Percentiles rank a stretch among this genome's conserved stretches.
phyloP scores from a whole-genome alignment of 1,284 basidiomycete species.

The Xanthoconium separans region DNA sequence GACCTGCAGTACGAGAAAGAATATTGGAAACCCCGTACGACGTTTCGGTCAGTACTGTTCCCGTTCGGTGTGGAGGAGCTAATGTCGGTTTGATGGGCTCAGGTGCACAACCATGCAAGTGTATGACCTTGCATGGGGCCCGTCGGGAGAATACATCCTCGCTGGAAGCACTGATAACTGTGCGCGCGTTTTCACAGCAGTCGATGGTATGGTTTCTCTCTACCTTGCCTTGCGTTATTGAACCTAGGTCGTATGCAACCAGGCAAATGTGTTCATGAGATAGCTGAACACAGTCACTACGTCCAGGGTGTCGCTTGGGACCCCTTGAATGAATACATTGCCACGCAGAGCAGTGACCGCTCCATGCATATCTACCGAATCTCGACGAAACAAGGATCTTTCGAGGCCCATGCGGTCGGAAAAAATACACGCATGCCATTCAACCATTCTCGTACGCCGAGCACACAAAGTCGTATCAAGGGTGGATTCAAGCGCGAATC shows the following conservation, averaged over 20 bases:
- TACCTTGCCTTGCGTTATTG: slow-evolving; percentile 1
- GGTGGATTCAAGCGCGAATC: slow-evolving; percentile 65
- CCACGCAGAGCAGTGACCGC: slow-evolving; percentile 91
- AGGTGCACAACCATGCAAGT: slow-evolving; percentile 91
- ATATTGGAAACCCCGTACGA: slow-evolving; percentile 90
- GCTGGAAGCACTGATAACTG: slow-evolving; percentile 97
- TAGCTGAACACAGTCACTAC: slow-evolving; percentile 90
- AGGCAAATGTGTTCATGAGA: slow-evolving; percentile 82
- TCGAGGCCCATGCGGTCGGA: slow-evolving; percentile 84
- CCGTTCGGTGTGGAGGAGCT: neutral
- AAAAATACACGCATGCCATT: slow-evolving; percentile 76
- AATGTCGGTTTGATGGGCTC: slow-evolving; percentile 1
- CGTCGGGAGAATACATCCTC: slow-evolving; percentile 90
- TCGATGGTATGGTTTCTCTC: slow-evolving; percentile 56
- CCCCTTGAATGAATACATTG: slow-evolving; percentile 91
- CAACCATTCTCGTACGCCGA: slow-evolving; percentile 65
- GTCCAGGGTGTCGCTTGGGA: slow-evolving; percentile 98
- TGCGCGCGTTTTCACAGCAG: slow-evolving; percentile 79
- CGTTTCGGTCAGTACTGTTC: slow-evolving; percentile 63
- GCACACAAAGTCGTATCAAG: slow-evolving; percentile 43
- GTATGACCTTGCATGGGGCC: slow-evolving; percentile 97
- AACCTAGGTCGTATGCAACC: slow-evolving; percentile 4
- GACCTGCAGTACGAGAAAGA: slow-evolving; percentile 91
- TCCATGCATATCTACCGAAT: slow-evolving; percentile 89
- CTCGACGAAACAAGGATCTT: slow-evolving; percentile 69